Evolutionary conservation across 2,329 filamentous ascomycete genomes (phyloP).

Genomic region (Pseudogymnoascus sp.): DNA sequence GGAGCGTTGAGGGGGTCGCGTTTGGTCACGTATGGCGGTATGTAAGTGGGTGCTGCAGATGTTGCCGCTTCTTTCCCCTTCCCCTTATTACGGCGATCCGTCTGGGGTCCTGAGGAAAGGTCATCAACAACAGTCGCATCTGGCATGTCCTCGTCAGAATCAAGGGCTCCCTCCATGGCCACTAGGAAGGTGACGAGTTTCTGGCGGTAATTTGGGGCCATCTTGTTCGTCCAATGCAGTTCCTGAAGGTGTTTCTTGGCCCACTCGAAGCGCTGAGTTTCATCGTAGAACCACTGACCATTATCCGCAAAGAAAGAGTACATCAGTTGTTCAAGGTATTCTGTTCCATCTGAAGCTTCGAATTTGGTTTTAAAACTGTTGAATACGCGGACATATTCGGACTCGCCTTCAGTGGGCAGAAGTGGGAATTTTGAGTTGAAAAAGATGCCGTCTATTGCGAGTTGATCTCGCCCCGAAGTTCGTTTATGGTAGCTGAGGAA

Average conservation of each 20-base stretch:
- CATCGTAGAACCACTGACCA: background rate
- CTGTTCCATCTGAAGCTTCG: background rate
- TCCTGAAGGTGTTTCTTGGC: background rate
- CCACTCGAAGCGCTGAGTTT: background rate
- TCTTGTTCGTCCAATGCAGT: background rate
- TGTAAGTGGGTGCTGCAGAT: background rate
- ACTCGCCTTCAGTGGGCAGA: background rate
- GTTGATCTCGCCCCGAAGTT: background rate
- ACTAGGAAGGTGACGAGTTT: background rate
- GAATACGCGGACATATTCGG: background rate
- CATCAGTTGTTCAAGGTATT: background rate
- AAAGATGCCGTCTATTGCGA: background rate
- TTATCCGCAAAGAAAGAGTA: background rate
- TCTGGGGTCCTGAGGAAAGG: background rate
- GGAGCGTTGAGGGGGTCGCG: background rate
- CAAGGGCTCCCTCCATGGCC: background rate
- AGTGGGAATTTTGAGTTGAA: background rate
- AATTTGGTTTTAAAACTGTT: background rate
- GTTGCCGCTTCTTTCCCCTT: background rate
- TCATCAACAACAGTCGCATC: background rate
- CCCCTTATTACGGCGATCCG: background rate
- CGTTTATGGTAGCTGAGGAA: background rate
- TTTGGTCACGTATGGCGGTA: background rate
- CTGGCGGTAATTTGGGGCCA: background rate
- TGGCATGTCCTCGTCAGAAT: background rate